phyloP scores from a whole-genome alignment of 371 early-diverging fungal species.

The Mycotypha africana region DNA sequence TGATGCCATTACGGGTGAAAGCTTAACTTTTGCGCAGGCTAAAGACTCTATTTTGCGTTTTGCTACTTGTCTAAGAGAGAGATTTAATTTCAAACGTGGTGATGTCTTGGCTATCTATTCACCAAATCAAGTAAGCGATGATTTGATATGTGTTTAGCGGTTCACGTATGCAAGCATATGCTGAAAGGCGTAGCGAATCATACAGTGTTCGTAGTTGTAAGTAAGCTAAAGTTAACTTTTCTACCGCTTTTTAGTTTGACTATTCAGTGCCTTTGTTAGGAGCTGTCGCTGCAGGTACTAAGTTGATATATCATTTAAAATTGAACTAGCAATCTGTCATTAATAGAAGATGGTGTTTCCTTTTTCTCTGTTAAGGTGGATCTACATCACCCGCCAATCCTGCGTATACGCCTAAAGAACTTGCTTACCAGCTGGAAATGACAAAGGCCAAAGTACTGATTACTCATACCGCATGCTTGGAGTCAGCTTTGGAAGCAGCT shows the following conservation, averaged over 20 bases:
- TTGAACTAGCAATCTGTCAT: background rate
- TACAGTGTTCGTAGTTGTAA: background rate
- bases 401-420: constrained; percentile 66
- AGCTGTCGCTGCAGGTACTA: constrained; percentile 33
- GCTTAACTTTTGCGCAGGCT: constrained; percentile 58
- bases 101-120: constrained; percentile 67
- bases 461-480: constrained; percentile 33
- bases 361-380: constrained; percentile 27
- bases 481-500: constrained; percentile 53
- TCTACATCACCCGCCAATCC: constrained; percentile 69
- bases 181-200: too few relatives aligned
- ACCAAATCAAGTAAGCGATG: constrained; percentile 57
- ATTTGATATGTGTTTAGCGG: background rate
- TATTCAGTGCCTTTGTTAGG: constrained; percentile 34
- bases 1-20: constrained; percentile 32
- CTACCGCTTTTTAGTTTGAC: constrained; percentile 23
- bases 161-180: background rate
- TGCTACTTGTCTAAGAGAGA: constrained; percentile 67
- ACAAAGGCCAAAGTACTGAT: constrained; percentile 59
- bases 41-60: constrained; percentile 49
- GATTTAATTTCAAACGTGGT: constrained; percentile 48
- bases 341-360: constrained; percentile 24
- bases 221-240: background rate
- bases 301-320: too few relatives aligned
- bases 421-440: constrained; percentile 64